Conservation (phyloP, 345 rosid genomes). For the Stellera chamaejasme region DNA sequence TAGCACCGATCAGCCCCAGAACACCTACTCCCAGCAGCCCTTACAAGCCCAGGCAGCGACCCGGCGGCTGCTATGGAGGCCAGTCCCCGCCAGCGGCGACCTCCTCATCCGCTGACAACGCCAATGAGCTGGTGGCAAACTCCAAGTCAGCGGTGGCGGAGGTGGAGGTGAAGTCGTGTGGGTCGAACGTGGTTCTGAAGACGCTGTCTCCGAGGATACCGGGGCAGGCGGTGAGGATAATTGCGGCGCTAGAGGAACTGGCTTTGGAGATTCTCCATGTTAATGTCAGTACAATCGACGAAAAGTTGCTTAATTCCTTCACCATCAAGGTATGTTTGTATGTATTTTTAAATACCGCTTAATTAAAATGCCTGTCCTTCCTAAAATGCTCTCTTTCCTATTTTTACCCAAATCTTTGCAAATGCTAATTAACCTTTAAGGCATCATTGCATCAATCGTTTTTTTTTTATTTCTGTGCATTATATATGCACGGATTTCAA, state of each 20-base stretch:
- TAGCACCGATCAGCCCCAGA: slow-evolving; percentile 67
- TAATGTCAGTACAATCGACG: slow-evolving; percentile 56
- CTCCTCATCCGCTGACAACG: slow-evolving; percentile 41
- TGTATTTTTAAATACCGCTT: too few relatives aligned
- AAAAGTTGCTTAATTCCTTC: slow-evolving; percentile 76
- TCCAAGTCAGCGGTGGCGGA: slow-evolving; percentile 80
- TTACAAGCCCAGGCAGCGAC: slow-evolving; percentile 42
- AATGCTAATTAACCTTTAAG: too few relatives aligned
- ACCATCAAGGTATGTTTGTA: slow-evolving; percentile 73
- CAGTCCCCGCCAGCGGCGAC: slow-evolving; percentile 48
- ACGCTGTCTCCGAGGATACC: slow-evolving; percentile 82
- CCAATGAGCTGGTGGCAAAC: slow-evolving; percentile 72
- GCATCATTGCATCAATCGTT: too few relatives aligned
- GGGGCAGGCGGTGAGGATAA: slow-evolving; percentile 73
- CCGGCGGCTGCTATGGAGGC: slow-evolving; percentile 28
- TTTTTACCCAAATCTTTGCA: too few relatives aligned
- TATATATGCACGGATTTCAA: too few relatives aligned
- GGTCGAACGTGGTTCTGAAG: slow-evolving; percentile 67
- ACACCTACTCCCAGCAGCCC: slow-evolving; percentile 75
- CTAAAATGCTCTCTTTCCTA: too few relatives aligned
- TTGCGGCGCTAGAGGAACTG: slow-evolving; percentile 69
- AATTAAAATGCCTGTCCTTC: too few relatives aligned
- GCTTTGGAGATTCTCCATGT: slow-evolving; percentile 74
- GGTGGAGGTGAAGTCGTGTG: slow-evolving; percentile 89
- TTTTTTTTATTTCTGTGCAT: too few relatives aligned